These are phyloP conservation scores for Candida rishiriensis DNA, from an alignment of 805 yeast genomes.

Conservation along the genomic window DNA sequence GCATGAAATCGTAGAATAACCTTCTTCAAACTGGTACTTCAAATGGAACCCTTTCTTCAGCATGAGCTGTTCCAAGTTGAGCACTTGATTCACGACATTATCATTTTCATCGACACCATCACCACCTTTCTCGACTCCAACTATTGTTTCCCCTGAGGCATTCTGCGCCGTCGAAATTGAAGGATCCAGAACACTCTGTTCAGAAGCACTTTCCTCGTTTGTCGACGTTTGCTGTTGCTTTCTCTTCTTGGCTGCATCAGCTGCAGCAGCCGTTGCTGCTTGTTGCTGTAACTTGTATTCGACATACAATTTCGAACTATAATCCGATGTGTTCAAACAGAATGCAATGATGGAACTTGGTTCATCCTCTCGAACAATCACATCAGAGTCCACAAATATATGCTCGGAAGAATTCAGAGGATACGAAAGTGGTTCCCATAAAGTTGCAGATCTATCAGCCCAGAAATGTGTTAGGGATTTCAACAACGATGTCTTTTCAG, in stretches of 20 bases:
- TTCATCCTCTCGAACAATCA: conserved; percentile 92
- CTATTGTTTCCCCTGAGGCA: not conserved
- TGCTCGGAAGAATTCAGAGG: conserved; percentile 82
- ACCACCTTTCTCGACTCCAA: not conserved
- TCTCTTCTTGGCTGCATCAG: not conserved
- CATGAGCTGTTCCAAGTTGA: conserved; percentile 61
- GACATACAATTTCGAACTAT: conserved; percentile 39
- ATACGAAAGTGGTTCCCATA: conserved; percentile 90
- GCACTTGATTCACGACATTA: conserved; percentile 4
- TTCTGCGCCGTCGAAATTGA: not conserved
- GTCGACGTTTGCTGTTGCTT: not conserved
- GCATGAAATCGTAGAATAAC: conserved; percentile 77
- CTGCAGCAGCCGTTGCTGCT: conserved; percentile 3
- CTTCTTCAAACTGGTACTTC: conserved; percentile 88
- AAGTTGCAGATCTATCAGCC: conserved; percentile 94
- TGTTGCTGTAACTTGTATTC: conserved; percentile 23
- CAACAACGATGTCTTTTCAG: conserved; percentile 74
- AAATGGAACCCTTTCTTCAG: conserved; percentile 83
- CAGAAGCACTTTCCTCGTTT: not conserved
- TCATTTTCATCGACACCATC: not conserved
- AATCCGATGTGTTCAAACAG: conserved; percentile 82
- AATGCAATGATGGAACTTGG: conserved; percentile 94
- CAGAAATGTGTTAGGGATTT: conserved; percentile 86
- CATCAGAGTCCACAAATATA: conserved; percentile 88
- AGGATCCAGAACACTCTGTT: too few relatives aligned